Base-by-base conservation (phyloP, 805 yeast genomes). In the Monosporozyma servazzii region DNA sequence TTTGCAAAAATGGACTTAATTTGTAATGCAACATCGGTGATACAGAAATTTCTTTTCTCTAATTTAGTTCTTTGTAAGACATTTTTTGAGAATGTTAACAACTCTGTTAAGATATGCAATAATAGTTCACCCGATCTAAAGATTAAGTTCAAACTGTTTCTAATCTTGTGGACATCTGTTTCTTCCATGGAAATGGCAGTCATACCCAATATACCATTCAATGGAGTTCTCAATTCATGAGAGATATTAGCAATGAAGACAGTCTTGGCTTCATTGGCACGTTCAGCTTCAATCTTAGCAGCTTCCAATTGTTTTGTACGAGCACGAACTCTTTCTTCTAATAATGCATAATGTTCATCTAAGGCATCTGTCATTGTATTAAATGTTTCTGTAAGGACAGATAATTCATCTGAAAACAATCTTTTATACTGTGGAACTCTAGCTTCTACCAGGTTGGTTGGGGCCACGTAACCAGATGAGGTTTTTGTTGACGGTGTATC, bases 241-340 rank as follows among this genome's bases (percentile, higher is more conserved):
- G 96, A 87, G 17, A 88, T 89, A 58, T 90, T 87, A 2, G 96
- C 96, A 60, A 88, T 84, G 64, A 88, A 88, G 6, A 88, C 89
- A 6, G 98, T 90, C 63, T 93, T 93, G 2, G 98, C 96, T 59
- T 93, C 97, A 66, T 91, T 91, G 0, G 99, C 99, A 29, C 85
- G 81, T 69, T 91, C 97, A 0, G 96, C 97, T 63, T 84, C 86
- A 30, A 85, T 77, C 59, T 88, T 86, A 9, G 96, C 93, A 1
- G 83, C 84, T 66, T 90, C 96, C 45, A 91, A 74, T 66, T 91
- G 96, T 60, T 79, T 82, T 0, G 98, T 91, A 63, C 98, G 77
- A 37, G 83, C 82, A 48, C 80, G 75, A 17, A 91, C 98, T 55
- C 97, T 77, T 57, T 88, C 96, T 68, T 93, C 98, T 49, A 91